Evolutionary conservation across 192 early-diverging fungal species (phyloP), one percentile per base, ranked within the genome.

Genomic region (Endogone sp.): DNA sequence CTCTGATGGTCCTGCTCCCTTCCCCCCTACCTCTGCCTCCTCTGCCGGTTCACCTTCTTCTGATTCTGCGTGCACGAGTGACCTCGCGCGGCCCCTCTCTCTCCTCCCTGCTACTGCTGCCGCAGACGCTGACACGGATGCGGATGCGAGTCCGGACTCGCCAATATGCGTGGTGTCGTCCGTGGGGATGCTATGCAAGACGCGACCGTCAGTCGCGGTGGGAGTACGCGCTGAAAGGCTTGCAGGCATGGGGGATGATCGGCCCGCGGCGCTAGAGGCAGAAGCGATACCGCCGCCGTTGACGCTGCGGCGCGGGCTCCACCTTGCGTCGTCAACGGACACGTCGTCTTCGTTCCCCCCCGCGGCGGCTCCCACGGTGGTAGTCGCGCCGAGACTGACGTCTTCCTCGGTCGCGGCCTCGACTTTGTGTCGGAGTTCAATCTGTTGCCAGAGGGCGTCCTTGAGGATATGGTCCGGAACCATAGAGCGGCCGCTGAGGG

Each of bases 381-480:
- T 68, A 11, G 74, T 74, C 24, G 76, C 56, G 20, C 64, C 61
- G 1, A 82, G 58, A 28, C 73, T 59, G 4, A 56, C 54, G 56
- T 79, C 77, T 9, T 57, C 67, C 64, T 82, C 77, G 2, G 56
- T 26, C 20, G 82, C 62, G 30, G 69, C 54, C 63, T 84, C 80
- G 26, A 86, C 79, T 3, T 75, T 63, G 11, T 74, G 63, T 49
- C 82, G 71, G 16, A 87, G 29, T 25, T 83, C 80, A 2, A 79
- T 69, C 57, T 87, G 85, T 4, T 82, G 72, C 83, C 85, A 87
- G 20, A 87, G 56, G 1, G 85, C 83, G 26, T 85, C 76, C 23
- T 80, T 77, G 16, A 83, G 22, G 13, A 81, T 49, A 27, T 75
- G 24, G 0, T 79, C 66, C 9, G 72, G 71, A 0, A 76, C 75